A percentile compares a stretch with the other conserved stretches of the same genome.
These are phyloP conservation scores for Mortierella sp. DNA, from an alignment of 371 early-diverging fungal species.

Conservation along the genomic window DNA sequence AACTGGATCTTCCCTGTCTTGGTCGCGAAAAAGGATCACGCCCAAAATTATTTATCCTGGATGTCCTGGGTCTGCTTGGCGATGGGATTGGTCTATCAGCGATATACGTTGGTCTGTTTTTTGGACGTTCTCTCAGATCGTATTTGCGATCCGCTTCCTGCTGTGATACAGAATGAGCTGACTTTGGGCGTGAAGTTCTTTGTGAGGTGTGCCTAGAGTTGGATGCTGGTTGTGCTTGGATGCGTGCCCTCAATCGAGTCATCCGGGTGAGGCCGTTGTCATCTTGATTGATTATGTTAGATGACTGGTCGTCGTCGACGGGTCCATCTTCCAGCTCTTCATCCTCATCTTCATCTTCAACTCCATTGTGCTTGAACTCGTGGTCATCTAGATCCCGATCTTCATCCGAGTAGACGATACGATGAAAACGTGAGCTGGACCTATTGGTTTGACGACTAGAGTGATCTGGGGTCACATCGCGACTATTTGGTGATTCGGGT, in stretches of 20 bases:
- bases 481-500: slow-evolving; percentile 42
- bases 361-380: slow-evolving; percentile 6
- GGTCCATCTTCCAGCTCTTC: slow-evolving; percentile 33
- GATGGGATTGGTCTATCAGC: slow-evolving; percentile 44
- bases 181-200: slow-evolving; percentile 24
- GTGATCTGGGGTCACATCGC: slow-evolving; percentile 41
- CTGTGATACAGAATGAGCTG: slow-evolving; percentile 25
- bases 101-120: slow-evolving; percentile 51
- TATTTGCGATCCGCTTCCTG: slow-evolving; percentile 51
- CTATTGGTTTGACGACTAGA: slow-evolving; percentile 14
- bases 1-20: slow-evolving; percentile 28
- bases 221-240: slow-evolving; percentile 24
- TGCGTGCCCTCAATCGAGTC: slow-evolving; percentile 44
- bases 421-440: slow-evolving; percentile 20
- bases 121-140: slow-evolving; percentile 52
- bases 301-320: slow-evolving; percentile 20
- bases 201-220: slow-evolving; percentile 20
- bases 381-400: slow-evolving; percentile 29
- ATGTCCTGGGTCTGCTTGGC: slow-evolving; percentile 36
- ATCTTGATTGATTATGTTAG: slow-evolving; percentile 19
- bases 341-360: slow-evolving; percentile 34
- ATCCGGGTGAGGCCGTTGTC: slow-evolving; percentile 26
- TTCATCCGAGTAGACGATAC: slow-evolving; percentile 27
- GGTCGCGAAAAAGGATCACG: slow-evolving; percentile 32
- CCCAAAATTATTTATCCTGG: slow-evolving; percentile 29